These are phyloP conservation scores for Trapa incisa DNA, from an alignment of 345 rosid species.

Conservation along the genomic window DNA sequence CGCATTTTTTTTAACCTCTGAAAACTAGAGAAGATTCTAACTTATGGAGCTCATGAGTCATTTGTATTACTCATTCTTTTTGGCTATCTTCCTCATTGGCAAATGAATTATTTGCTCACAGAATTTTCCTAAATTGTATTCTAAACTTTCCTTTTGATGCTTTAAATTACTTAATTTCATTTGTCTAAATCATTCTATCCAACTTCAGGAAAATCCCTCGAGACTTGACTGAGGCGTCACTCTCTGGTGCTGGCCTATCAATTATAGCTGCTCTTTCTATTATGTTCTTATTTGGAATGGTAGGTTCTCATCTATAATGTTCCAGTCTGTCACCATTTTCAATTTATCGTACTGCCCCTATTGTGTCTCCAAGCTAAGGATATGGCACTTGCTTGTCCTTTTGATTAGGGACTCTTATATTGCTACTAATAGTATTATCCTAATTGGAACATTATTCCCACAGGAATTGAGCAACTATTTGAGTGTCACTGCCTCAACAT, in stretches of 20 bases:
- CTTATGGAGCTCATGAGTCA: neutral
- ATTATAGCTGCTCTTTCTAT: constrained; percentile 74
- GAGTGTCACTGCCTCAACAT: constrained; percentile 63
- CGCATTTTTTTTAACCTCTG: neutral
- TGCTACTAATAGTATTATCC: neutral
- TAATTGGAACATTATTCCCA: constrained; percentile 12
- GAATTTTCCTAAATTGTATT: neutral
- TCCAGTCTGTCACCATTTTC: neutral
- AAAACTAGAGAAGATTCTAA: neutral
- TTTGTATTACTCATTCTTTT: neutral
- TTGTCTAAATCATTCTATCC: constrained; percentile 1
- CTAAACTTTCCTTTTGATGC: neutral
- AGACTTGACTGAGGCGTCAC: constrained; percentile 94
- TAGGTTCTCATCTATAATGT: constrained; percentile 17
- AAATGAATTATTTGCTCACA: neutral
- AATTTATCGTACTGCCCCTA: neutral
- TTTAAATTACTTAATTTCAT: neutral
- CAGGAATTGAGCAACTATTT: constrained; percentile 85
- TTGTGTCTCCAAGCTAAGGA: neutral
- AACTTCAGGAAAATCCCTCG: constrained; percentile 90
- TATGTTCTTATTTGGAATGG: constrained; percentile 98
- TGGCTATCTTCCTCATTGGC: neutral
- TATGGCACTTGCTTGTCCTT: neutral
- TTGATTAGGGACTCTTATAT: neutral
- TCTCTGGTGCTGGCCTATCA: constrained; percentile 95